Percentiles rank a stretch among this genome's conserved stretches.
phyloP scores from a whole-genome alignment of 2,329 filamentous ascomycete genomes.

The Geosmithia putterillii region DNA sequence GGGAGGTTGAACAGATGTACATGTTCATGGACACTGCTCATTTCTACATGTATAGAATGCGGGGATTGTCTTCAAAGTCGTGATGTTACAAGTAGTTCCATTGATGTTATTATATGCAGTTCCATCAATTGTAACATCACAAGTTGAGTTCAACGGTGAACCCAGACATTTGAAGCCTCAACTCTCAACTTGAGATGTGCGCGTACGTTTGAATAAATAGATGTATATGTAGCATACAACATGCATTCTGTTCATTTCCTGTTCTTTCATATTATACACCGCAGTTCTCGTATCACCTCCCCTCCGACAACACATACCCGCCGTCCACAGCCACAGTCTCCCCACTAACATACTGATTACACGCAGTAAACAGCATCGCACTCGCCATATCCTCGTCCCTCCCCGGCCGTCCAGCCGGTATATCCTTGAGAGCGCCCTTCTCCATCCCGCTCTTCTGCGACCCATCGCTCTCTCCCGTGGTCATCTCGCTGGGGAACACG shows the following conservation, averaged over 20 bases:
- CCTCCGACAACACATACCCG: constrained; percentile 27
- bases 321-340: constrained; percentile 31
- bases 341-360: constrained; percentile 31
- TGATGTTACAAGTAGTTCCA: too few species aligned
- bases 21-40: too few species aligned
- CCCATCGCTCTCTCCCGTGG: constrained; percentile 32
- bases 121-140: too few species aligned
- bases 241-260: neutral
- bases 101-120: too few species aligned
- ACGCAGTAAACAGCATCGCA: constrained; percentile 43
- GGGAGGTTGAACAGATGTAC: too few species aligned
- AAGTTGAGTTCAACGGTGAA: too few species aligned
- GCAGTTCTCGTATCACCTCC: constrained; percentile 11
- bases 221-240: too few species aligned
- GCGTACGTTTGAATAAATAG: too few species aligned
- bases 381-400: constrained; percentile 59
- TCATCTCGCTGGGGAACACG: constrained; percentile 62
- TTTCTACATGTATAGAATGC: too few species aligned
- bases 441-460: constrained; percentile 47
- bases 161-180: too few species aligned
- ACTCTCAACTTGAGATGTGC: too few species aligned
- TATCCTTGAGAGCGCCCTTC: constrained; percentile 41
- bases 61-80: too few species aligned
- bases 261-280: neutral
- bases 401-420: constrained; percentile 56